These are phyloP conservation scores for Zygoascus ofunaensis DNA, from an alignment of 805 yeast species.

Conservation along the genomic window DNA sequence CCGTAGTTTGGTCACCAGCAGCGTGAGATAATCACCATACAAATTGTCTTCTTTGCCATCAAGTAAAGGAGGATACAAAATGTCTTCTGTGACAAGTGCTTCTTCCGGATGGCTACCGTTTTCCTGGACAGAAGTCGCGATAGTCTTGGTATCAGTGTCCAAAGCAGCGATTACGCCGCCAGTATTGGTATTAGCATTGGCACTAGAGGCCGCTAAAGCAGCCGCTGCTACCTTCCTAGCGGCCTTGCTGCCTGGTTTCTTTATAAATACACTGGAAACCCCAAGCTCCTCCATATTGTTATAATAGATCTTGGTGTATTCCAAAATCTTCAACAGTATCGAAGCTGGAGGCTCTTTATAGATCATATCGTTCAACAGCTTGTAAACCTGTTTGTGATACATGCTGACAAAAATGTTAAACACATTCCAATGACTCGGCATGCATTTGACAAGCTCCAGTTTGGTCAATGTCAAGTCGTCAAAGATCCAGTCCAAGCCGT, in stretches of 20 bases:
- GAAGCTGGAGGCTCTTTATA: constrained; percentile 70
- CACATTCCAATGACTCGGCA: constrained; percentile 71
- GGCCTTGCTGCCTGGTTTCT: constrained; percentile 28
- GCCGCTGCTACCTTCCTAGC: too few relatives aligned
- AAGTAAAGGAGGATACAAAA: constrained; percentile 49
- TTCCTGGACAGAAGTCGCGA: not conserved
- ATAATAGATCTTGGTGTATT: constrained; percentile 65
- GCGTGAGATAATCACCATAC: constrained; percentile 66
- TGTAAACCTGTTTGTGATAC: constrained; percentile 60
- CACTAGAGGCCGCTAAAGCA: too few relatives aligned
- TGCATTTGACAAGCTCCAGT: constrained; percentile 45
- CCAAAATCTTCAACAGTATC: constrained; percentile 60
- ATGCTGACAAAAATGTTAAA: constrained; percentile 50
- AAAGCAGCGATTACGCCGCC: not conserved
- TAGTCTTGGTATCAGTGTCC: not conserved
- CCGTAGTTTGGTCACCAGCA: constrained; percentile 62
- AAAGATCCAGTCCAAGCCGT: constrained; percentile 73
- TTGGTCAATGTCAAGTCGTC: constrained; percentile 65
- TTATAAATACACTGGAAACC: constrained; percentile 17
- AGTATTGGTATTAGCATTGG: not conserved
- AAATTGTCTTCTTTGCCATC: constrained; percentile 64
- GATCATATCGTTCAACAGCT: constrained; percentile 53
- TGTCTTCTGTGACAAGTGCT: constrained; percentile 1
- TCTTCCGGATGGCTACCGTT: not conserved
- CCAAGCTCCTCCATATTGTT: constrained; percentile 43